phyloP scores from a whole-genome alignment of 2,329 filamentous ascomycete genomes.

The Leptographium wingfieldii region DNA sequence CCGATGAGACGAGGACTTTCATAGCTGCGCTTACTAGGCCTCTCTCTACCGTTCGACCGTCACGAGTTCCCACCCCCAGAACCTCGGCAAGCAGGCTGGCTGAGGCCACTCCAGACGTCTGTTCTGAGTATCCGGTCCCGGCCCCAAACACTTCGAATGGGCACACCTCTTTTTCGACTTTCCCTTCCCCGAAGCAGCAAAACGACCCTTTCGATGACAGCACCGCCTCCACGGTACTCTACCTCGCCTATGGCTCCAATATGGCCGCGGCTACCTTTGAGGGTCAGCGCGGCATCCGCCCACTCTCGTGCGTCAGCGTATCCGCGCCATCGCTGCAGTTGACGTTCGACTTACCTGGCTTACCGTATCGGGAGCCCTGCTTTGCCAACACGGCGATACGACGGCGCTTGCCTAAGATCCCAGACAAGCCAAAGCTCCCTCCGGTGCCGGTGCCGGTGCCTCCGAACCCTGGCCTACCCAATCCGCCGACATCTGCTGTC shows the following conservation, averaged over 20 bases:
- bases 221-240: constrained; percentile 41
- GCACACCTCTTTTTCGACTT: not conserved
- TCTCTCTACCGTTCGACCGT: not conserved
- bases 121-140: constrained; percentile 7
- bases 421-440: constrained; percentile 19
- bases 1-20: not conserved
- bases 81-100: constrained; percentile 27
- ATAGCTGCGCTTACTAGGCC: not conserved
- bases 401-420: constrained; percentile 36
- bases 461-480: constrained; percentile 3
- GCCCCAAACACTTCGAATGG: not conserved
- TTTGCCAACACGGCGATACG: constrained; percentile 67
- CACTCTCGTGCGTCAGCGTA: constrained; percentile 70
- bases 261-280: constrained; percentile 69
- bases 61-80: constrained; percentile 12
- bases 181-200: not conserved
- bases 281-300: constrained; percentile 64
- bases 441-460: constrained; percentile 10
- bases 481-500: constrained; percentile 1
- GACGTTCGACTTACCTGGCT: constrained; percentile 72
- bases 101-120: constrained; percentile 10
- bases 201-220: not conserved
- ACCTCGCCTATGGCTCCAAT: constrained; percentile 89
- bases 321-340: constrained; percentile 65
- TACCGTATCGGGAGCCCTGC: constrained; percentile 83